These are phyloP conservation scores for Alternaria arbusti DNA, from an alignment of 2,329 filamentous ascomycete genomes.

Conservation along the genomic window DNA sequence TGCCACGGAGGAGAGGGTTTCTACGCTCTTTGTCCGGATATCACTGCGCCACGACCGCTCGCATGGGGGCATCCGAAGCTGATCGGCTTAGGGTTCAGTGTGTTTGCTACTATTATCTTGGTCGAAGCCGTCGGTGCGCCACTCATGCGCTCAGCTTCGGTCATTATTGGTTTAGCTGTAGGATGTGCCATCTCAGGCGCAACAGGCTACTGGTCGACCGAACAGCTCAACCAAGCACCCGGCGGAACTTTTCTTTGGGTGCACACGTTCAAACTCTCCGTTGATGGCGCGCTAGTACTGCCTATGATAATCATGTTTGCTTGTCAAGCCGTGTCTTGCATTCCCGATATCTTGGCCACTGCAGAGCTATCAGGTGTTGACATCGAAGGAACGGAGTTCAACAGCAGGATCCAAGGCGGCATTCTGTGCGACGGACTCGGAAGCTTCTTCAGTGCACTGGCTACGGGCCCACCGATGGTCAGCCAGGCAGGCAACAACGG, in stretches of 20 bases:
- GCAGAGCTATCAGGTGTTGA: conserved; percentile 33
- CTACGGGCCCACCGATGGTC: conserved; percentile 37
- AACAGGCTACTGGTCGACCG: conserved; percentile 34
- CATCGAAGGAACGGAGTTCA: conserved; percentile 39
- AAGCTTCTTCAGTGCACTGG: conserved; percentile 35
- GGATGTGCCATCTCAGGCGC: conserved; percentile 37
- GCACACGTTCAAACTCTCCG: conserved; percentile 36
- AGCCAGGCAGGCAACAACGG: conserved; percentile 39
- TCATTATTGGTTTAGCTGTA: conserved; percentile 35
- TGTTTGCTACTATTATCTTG: conserved; percentile 36
- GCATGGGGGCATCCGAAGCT: conserved; percentile 42
- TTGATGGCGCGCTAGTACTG: conserved; percentile 34
- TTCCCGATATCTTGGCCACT: conserved; percentile 44
- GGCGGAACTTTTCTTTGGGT: conserved; percentile 35
- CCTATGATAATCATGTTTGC: conserved; percentile 40
- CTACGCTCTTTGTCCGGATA: conserved; percentile 33
- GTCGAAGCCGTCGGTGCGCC: conserved; percentile 37
- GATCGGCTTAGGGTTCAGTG: conserved; percentile 37
- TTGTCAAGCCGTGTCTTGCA: conserved; percentile 42
- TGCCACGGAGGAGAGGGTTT: conserved; percentile 35
- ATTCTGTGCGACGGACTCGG: conserved; percentile 38
- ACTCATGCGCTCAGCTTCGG: conserved; percentile 36
- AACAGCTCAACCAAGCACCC: conserved; percentile 26
- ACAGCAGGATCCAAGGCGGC: conserved; percentile 33
- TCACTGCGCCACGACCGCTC: conserved; percentile 28